Conservation (phyloP, 1,139 yeast genomes). For the Taphrina wiesneri region DNA sequence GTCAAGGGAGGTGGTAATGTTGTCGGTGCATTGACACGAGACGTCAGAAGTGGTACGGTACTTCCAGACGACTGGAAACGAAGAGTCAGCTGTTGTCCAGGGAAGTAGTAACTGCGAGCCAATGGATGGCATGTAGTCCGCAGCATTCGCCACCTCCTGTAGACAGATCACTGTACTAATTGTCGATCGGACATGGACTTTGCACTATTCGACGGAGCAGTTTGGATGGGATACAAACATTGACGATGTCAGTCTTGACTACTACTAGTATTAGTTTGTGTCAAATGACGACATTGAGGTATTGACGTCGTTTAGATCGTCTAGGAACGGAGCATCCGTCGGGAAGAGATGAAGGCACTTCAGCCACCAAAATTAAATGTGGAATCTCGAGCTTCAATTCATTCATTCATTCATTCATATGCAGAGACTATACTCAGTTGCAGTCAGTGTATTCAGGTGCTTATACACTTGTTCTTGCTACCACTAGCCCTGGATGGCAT, state of each 20-base stretch:
- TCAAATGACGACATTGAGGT: background rate
- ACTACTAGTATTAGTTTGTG: background rate
- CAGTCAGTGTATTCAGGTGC: too few species aligned
- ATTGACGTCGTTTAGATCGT: background rate
- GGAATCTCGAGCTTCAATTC: background rate
- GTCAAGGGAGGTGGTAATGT: constrained; percentile 23
- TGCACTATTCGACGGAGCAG: too few species aligned
- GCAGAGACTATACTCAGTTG: too few species aligned
- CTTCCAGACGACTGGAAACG: background rate
- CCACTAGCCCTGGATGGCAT: too few species aligned
- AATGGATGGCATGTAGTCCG: background rate
- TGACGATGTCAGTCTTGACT: background rate
- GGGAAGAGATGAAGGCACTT: background rate
- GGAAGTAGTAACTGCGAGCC: background rate
- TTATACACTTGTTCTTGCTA: too few species aligned
- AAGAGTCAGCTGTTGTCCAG: background rate
- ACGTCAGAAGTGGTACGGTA: background rate
- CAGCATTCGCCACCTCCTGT: too few species aligned
- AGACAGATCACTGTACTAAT: too few species aligned
- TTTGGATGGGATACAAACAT: too few species aligned
- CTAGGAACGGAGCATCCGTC: background rate
- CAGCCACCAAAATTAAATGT: constrained; percentile 1
- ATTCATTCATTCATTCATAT: background rate
- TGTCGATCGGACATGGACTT: too few species aligned
- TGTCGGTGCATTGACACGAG: constrained; percentile 27